Base-by-base conservation (phyloP, 345 rosid species). In the Zanthoxylum bungeanum region DNA sequence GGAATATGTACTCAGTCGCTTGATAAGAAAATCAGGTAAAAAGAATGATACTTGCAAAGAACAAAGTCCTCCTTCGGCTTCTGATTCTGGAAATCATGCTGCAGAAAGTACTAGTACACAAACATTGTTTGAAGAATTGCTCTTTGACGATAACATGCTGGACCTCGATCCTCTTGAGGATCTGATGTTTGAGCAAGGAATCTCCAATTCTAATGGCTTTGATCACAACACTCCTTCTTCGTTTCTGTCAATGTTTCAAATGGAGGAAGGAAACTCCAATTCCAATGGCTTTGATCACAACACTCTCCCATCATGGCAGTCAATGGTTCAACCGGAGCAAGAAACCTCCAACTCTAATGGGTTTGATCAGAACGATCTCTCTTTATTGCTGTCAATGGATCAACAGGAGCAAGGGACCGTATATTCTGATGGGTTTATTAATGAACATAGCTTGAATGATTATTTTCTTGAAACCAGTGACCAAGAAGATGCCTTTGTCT, bases 1-100 rank as follows among this genome's bases (percentile, higher is more conserved):
- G 11, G 42, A 52, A 24, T 68, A 37, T 57, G 77, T 81, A 12
- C n/a, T 81, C 34, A 42, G 64, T 17, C 76, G 74, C 27, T 17
- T 77, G 25, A 77, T 75, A 58, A 0, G 7, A 3, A 81, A 72
- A 31, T 22, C 65, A 17, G 25, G 39, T 44, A 55, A 16, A 1
- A 21, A 9, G 27, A 22, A 17, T 12, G 67, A 44, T 11, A 9
- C 40, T 44, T 8, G 14, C 51, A 39, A 27, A 31, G 78, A 53
- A 40, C 28, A 51, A 12, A 57, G 55, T 61, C 5, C 0, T 24
- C 21, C 12, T 30, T 4, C 16, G 44, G 44, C 22, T 61, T 49
- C 9, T 62, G 55, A 53, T 56, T n/a, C n/a, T 36, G 59, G 68
- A 39, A 55, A 51, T 57, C 10, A 0, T 21, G 53, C 4, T 1